Conservation (phyloP, 768 basidiomycete species). For the Tylopilus felleus region DNA sequence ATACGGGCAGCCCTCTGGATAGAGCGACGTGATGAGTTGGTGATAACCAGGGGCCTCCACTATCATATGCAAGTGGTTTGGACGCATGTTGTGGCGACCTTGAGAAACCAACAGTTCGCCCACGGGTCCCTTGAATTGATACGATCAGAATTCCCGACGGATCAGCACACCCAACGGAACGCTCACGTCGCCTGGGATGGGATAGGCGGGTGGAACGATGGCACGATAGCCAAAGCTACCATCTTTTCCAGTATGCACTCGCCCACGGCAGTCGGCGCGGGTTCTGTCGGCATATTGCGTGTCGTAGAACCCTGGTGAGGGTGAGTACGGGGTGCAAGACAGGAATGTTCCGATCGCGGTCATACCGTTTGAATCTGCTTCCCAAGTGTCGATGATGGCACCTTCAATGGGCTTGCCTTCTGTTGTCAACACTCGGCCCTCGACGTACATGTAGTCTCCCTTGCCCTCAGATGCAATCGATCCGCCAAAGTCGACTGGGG, state of each 20-base stretch:
- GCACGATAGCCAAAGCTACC: constrained; percentile 71
- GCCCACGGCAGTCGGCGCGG: constrained; percentile 71
- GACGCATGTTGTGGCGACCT: constrained; percentile 71
- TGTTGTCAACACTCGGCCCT: constrained; percentile 60
- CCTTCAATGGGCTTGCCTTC: constrained; percentile 61
- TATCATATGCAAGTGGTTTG: constrained; percentile 77
- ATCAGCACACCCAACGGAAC: constrained; percentile 11
- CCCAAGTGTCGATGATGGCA: constrained; percentile 81
- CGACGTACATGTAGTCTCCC: constrained; percentile 79
- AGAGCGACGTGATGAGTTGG: constrained; percentile 70
- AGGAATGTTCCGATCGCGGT: constrained; percentile 28
- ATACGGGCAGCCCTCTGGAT: constrained; percentile 66
- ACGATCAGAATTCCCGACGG: constrained; percentile 8
- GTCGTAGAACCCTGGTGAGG: constrained; percentile 32
- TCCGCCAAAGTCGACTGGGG: constrained; percentile 59
- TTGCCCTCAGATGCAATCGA: constrained; percentile 86
- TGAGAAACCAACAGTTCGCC: constrained; percentile 54
- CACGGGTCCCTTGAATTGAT: constrained; percentile 57
- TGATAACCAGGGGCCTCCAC: constrained; percentile 70
- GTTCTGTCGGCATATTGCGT: constrained; percentile 53
- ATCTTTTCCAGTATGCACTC: constrained; percentile 53
- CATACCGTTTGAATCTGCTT: constrained; percentile 62
- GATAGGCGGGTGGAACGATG: constrained; percentile 63
- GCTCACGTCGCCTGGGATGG: constrained; percentile 69
- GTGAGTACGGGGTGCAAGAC: background rate